Evolutionary conservation across 176 grass and related monocot species (phyloP).

Genomic region (Oryza coarctata): DNA sequence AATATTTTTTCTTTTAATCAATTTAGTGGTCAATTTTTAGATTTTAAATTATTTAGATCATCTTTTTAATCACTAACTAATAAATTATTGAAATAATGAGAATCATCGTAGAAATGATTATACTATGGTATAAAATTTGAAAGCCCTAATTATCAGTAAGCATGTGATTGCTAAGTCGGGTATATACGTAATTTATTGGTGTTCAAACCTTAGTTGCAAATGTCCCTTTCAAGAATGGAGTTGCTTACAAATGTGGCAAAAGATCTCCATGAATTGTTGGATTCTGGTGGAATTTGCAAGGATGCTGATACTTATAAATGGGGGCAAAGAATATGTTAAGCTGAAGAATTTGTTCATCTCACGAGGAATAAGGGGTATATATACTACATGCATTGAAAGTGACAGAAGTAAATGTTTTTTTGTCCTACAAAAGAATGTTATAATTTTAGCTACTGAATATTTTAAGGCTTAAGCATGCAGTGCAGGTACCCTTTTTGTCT

Average conservation of each 20-base stretch:
- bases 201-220: constrained; percentile 15
- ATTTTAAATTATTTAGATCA: no score
- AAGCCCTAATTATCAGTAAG: neutral
- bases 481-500: no score
- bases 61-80: no score
- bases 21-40: no score
- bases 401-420: neutral
- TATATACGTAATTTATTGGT: neutral
- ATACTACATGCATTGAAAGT: neutral
- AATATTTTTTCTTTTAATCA: no score
- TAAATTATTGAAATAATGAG: no score
- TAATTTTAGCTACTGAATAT: neutral
- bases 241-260: constrained; percentile 21
- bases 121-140: no score
- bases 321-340: neutral
- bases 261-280: constrained; percentile 24
- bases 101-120: no score
- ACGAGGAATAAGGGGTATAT: neutral
- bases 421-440: neutral
- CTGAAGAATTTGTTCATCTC: neutral
- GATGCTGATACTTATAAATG: neutral
- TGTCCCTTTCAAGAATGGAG: constrained; percentile 14
- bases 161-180: neutral
- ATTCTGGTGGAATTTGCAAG: constrained; percentile 26
- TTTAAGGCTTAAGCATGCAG: neutral